Percentiles rank a stretch among this genome's conserved stretches.
phyloP scores from a whole-genome alignment of 441 rosid species.

The Theobroma grandiflorum region DNA sequence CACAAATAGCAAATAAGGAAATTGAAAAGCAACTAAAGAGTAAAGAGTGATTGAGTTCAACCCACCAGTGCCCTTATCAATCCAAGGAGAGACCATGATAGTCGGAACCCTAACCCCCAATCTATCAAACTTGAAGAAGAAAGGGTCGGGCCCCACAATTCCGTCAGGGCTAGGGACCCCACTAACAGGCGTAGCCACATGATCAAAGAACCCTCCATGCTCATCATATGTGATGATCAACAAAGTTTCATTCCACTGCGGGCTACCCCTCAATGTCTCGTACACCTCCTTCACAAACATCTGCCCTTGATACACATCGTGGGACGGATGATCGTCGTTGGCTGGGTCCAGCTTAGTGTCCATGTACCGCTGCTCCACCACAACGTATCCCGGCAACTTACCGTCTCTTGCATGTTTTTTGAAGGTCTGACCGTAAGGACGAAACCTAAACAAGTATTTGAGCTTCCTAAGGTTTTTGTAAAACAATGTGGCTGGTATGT shows the following conservation, averaged over 20 bases:
- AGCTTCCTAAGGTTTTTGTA: slow-evolving; percentile 75
- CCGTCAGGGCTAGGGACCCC: slow-evolving; percentile 92
- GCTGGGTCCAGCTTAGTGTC: slow-evolving; percentile 64
- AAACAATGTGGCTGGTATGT: slow-evolving; percentile 78
- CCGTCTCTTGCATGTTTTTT: slow-evolving; percentile 60
- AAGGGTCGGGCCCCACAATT: slow-evolving; percentile 76
- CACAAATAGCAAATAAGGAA: neutral
- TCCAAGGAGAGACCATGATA: slow-evolving; percentile 82
- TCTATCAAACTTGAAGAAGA: slow-evolving; percentile 66
- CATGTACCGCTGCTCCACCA: slow-evolving; percentile 86
- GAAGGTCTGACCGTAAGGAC: slow-evolving; percentile 52
- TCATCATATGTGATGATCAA: slow-evolving; percentile 84
- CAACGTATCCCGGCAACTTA: slow-evolving; percentile 68
- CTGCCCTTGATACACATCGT: slow-evolving; percentile 75
- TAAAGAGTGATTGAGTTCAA: neutral
- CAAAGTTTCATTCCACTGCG: slow-evolving; percentile 86
- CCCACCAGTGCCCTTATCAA: slow-evolving; percentile 71
- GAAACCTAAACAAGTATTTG: slow-evolving; percentile 65
- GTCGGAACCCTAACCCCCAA: slow-evolving; percentile 88
- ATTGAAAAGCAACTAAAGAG: neutral
- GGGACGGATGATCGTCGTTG: slow-evolving; percentile 91
- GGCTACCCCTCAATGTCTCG: slow-evolving; percentile 82
- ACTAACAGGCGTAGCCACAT: slow-evolving; percentile 78
- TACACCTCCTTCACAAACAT: slow-evolving; percentile 78
- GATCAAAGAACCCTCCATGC: slow-evolving; percentile 91